Evolutionary conservation across 805 yeast species (phyloP).

Genomic region (Yamadazyma olivae): DNA sequence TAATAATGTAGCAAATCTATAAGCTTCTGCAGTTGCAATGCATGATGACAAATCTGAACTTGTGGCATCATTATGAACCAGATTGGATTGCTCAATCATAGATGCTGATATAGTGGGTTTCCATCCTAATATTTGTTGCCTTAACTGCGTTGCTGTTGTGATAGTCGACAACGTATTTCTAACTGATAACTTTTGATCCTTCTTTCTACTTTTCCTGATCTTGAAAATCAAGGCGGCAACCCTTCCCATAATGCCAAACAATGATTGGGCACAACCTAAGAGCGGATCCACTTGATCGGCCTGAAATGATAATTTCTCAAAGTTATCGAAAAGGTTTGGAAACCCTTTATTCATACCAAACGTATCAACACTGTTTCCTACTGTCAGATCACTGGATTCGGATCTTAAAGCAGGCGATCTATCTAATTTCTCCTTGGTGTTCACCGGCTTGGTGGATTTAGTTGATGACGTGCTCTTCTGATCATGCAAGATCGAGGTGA

Average conservation of each 20-base stretch:
- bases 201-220: slow-evolving; percentile 37
- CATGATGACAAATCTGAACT: slow-evolving; percentile 58
- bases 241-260: slow-evolving; percentile 62
- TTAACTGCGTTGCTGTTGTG: slow-evolving; percentile 53
- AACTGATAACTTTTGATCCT: slow-evolving; percentile 6
- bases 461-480: slow-evolving; percentile 10
- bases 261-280: slow-evolving; percentile 62
- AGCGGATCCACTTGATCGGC: slow-evolving; percentile 56
- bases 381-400: slow-evolving; percentile 27
- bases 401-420: slow-evolving; percentile 16
- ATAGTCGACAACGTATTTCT: slow-evolving; percentile 46
- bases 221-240: slow-evolving; percentile 55
- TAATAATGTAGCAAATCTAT: slow-evolving; percentile 55
- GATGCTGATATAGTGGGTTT: slow-evolving; percentile 43
- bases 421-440: slow-evolving; percentile 1
- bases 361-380: slow-evolving; percentile 9
- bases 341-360: slow-evolving; percentile 12
- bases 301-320: slow-evolving; percentile 32
- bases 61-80: slow-evolving; percentile 13
- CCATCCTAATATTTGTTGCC: slow-evolving; percentile 55
- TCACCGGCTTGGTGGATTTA: slow-evolving; percentile 5
- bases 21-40: slow-evolving; percentile 69
- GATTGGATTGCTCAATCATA: slow-evolving; percentile 21
- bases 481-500: slow-evolving; percentile 27
- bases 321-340: slow-evolving; percentile 34